phyloP scores from a whole-genome alignment of 2,329 filamentous ascomycete genomes.

The Trichocomaceae sp. region DNA sequence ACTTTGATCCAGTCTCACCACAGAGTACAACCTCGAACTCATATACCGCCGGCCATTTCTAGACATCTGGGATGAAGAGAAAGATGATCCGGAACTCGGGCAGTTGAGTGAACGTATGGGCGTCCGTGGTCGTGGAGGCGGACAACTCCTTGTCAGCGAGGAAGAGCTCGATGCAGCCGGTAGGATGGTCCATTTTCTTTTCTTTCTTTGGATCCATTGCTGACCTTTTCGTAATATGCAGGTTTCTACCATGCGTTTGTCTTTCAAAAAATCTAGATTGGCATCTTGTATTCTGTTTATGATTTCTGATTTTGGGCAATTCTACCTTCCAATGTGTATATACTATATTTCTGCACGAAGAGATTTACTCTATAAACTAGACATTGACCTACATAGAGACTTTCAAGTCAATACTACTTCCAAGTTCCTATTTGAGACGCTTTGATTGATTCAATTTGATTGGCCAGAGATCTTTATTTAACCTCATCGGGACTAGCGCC shows the following conservation, averaged over 20 bases:
- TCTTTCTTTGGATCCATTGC: neutral
- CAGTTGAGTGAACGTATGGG: constrained; percentile 93
- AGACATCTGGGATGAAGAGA: constrained; percentile 88
- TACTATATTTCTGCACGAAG: neutral
- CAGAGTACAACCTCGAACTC: constrained; percentile 93
- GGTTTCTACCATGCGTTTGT: constrained; percentile 90
- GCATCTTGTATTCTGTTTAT: neutral
- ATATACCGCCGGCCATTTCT: constrained; percentile 87
- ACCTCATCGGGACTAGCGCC: neutral
- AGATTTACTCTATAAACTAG: too few relatives aligned
- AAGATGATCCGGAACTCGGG: constrained; percentile 73
- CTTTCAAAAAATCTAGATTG: constrained; percentile 67
- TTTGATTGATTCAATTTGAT: neutral
- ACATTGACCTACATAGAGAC: too few relatives aligned
- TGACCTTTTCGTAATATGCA: constrained; percentile 3
- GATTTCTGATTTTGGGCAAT: neutral
- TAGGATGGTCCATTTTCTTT: constrained; percentile 25
- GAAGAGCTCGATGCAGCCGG: constrained; percentile 89
- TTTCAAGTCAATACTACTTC: too few relatives aligned
- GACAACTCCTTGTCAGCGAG: constrained; percentile 62
- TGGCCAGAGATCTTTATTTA: neutral
- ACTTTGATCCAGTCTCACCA: constrained; percentile 55
- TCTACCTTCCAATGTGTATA: neutral
- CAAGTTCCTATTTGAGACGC: too few relatives aligned
- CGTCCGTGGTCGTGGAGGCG: constrained; percentile 65